Evolutionary conservation across 2,329 filamentous ascomycete genomes (phyloP), one percentile per base, ranked within the genome.

Genomic region (Didymosphaeria variabile): DNA sequence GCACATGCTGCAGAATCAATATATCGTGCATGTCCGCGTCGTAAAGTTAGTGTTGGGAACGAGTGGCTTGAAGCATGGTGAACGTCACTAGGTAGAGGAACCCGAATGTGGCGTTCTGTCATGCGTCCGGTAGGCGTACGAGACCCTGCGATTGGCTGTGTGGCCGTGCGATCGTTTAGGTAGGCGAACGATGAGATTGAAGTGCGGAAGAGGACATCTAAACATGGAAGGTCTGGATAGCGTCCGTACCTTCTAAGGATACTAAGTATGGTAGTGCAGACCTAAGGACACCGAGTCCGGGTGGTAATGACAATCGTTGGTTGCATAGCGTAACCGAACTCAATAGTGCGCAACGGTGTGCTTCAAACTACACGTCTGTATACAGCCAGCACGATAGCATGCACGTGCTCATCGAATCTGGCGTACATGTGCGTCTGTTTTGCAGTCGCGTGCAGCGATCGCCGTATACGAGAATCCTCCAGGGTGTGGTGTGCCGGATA

Each of bases 101-200:
- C 42, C 53, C 53, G 53, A 55, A 29, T 36, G 53, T 55, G 53
- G 53, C 53, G 53, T 26, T 38, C 19, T 55, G 53, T 55, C 53
- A 55, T 44, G 53, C 29, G 53, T 29, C 29, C 26, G 31, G 42
- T 23, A 9, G 4, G 53, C 31, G 45, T 45, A 46, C 42, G 40
- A 44, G 29, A 40, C 8, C 21, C 15, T 23, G 10, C 19, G 31
- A 55, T 46, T 55, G 53, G 53, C 53, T 36, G 31, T n/a, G 19
- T 19, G 7, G 26, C 5, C 21, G 7, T 8, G 26, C 17, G 53
- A n/a, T 29, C 17, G 42, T 55, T 36, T 55, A 19, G 40, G 53
- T 46, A 55, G 40, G 53, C 53, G 53, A 55, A 38, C 7, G 17
- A 32, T 32, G 19, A 38, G 10, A 46, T 46, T 45, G 40, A 36